Evolutionary conservation across 805 yeast genomes (phyloP), one percentile per base, ranked within the genome.

Genomic region (Yarrowia sp.): DNA sequence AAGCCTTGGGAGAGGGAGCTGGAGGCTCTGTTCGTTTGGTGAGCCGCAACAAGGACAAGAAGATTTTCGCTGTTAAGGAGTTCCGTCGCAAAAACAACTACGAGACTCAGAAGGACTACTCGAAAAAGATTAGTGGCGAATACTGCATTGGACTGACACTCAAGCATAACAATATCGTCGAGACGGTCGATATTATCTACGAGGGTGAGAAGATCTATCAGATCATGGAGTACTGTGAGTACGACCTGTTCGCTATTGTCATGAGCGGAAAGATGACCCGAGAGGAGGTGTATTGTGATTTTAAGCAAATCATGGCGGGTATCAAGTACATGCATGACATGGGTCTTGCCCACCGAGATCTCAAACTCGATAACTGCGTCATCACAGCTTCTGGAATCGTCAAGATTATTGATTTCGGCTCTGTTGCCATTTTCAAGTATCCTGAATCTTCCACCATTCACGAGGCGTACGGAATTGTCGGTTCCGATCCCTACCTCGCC

Each of bases 401-500:
- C 61, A 93, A 93, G 76, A 75, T 93, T 64, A 90, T 93, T 68
- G 99, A 93, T 77, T 93, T 92, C 76, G 99, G 99, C 7, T 87
- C 96, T 4, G 95, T 98, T 0, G 89, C 88, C 21, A 88, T 89
- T 24, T 92, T 90, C 78, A 82, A 86, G 67, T 86, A 86, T 71
- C 86, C 87, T 8, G 85, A 82, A 68, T 84, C 82, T 62, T 74
- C 75, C 8, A 83, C 81, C 64, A 81, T 85, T 22, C 84, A 88
- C 17, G 78, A 81, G 66, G 92, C 97, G 0, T 81, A 83, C 44
- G 98, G 98, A 16, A 83, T 93, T 22, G 96, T 93, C 12, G 99
- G 99, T 16, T 89, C 96, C 1, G 99, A 93, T 75, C 98, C 99
- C 2, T 93, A 93, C 72, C 78, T 93, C 67, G 95, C 98, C 0